phyloP scores from a whole-genome alignment of 192 early-diverging fungal species.

The Umbelopsis sp. region DNA sequence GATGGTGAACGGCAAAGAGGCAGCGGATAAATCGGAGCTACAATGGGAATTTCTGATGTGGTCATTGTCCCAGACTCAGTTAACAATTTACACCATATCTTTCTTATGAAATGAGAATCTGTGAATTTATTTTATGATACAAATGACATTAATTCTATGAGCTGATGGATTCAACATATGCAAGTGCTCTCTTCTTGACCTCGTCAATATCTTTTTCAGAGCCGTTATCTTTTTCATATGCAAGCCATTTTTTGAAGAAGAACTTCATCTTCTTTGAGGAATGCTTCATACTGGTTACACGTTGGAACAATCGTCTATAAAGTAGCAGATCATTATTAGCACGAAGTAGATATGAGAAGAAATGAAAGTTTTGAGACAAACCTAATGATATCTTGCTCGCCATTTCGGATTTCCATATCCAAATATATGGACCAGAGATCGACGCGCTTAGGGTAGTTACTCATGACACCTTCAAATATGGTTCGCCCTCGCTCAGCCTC shows the following conservation, averaged over 20 bases:
- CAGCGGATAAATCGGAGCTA: too few species aligned
- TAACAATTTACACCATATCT: too few species aligned
- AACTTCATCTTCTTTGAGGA: constrained; percentile 99
- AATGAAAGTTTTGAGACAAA: background rate
- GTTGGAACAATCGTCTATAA: constrained; percentile 79
- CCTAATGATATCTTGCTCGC: constrained; percentile 61
- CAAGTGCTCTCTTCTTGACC: constrained; percentile 86
- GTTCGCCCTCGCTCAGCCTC: constrained; percentile 97
- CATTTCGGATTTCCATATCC: constrained; percentile 91
- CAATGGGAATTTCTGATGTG: too few species aligned
- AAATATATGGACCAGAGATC: constrained; percentile 98
- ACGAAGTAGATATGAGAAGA: background rate
- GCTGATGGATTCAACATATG: constrained; percentile 74
- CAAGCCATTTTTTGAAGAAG: constrained; percentile 98
- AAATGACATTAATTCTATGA: constrained; percentile 20
- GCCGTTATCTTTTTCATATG: constrained; percentile 91
- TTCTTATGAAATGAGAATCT: background rate
- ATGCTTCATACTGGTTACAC: constrained; percentile 85
- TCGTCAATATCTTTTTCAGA: constrained; percentile 76
- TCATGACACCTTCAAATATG: constrained; percentile 94
- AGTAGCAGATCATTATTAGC: background rate
- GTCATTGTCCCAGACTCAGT: too few species aligned
- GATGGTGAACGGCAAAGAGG: background rate
- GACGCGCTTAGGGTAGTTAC: constrained; percentile 88
- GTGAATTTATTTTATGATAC: too few species aligned